Conservation (phyloP, 2,329 filamentous ascomycete species). For the Calonectria pteridis region DNA sequence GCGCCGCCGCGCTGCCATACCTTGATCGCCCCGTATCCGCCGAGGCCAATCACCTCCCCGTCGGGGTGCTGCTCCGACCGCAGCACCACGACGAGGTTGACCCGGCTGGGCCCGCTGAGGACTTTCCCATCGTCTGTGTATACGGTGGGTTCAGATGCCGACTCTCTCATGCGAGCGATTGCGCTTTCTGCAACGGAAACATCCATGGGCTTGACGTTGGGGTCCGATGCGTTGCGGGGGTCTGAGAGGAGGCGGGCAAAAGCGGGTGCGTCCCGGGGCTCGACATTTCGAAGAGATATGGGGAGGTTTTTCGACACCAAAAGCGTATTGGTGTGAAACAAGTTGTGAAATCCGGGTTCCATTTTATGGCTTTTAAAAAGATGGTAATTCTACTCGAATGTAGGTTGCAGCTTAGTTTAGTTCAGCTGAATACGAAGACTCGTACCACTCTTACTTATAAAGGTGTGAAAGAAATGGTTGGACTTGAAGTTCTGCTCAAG, state of each 20-base stretch:
- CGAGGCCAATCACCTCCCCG: conserved; percentile 16
- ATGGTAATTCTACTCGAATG: not conserved
- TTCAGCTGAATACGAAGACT: not conserved
- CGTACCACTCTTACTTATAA: not conserved
- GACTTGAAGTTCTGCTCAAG: too few relatives aligned
- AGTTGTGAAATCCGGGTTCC: not conserved
- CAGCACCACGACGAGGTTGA: conserved; percentile 18
- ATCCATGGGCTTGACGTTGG: conserved; percentile 18
- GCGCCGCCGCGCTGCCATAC: not conserved
- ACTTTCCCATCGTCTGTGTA: not conserved
- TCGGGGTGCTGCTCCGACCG: conserved; percentile 1
- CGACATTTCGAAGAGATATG: conserved; percentile 12
- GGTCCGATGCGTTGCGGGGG: conserved; percentile 18
- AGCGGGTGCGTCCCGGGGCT: not conserved
- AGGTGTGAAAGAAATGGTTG: not conserved
- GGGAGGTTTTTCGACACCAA: not conserved
- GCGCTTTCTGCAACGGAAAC: not conserved
- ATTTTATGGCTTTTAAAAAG: not conserved
- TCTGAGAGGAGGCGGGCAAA: conserved; percentile 21
- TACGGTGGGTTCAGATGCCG: conserved; percentile 10
- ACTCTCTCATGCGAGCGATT: conserved; percentile 19
- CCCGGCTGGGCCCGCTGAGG: conserved; percentile 11
- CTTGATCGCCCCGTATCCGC: conserved; percentile 23
- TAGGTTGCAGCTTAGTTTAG: not conserved
- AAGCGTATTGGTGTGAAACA: conserved; percentile 8